phyloP scores from a whole-genome alignment of 768 basidiomycete species.

The Kwoniella sp. region DNA sequence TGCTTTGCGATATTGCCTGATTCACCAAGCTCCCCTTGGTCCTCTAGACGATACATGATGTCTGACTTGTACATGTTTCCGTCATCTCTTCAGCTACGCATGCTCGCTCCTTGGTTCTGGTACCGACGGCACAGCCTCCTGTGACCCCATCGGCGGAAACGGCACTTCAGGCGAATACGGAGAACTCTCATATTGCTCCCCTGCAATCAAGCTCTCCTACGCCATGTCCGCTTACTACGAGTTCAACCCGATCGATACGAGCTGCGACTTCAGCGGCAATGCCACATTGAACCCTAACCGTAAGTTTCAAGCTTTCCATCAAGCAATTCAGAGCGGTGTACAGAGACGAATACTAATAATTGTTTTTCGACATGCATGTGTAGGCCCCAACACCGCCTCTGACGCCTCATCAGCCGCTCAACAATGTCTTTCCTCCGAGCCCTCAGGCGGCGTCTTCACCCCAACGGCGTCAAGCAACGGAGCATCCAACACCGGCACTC shows the following conservation, averaged over 20 bases:
- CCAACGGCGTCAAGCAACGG: constrained; percentile 16
- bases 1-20: neutral
- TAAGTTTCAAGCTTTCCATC: constrained; percentile 34
- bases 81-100: constrained; percentile 62
- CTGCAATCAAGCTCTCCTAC: constrained; percentile 78
- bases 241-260: constrained; percentile 63
- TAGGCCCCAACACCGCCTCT: constrained; percentile 52
- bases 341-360: neutral
- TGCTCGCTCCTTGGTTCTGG: constrained; percentile 68
- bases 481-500: neutral
- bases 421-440: constrained; percentile 47
- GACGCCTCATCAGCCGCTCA: constrained; percentile 51
- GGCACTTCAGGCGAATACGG: constrained; percentile 79
- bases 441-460: constrained; percentile 51
- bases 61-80: neutral
- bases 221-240: constrained; percentile 80
- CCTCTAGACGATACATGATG: too few species aligned
- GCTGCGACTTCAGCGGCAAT: constrained; percentile 83
- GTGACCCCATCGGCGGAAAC: constrained; percentile 70
- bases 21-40: neutral
- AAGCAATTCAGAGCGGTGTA: too few species aligned
- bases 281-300: constrained; percentile 63
- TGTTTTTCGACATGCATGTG: neutral
- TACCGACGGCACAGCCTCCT: constrained; percentile 62
- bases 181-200: constrained; percentile 73